Evolutionary conservation across 2,329 filamentous ascomycete species (phyloP).

Genomic region (Penicillium sclerotigenum): DNA sequence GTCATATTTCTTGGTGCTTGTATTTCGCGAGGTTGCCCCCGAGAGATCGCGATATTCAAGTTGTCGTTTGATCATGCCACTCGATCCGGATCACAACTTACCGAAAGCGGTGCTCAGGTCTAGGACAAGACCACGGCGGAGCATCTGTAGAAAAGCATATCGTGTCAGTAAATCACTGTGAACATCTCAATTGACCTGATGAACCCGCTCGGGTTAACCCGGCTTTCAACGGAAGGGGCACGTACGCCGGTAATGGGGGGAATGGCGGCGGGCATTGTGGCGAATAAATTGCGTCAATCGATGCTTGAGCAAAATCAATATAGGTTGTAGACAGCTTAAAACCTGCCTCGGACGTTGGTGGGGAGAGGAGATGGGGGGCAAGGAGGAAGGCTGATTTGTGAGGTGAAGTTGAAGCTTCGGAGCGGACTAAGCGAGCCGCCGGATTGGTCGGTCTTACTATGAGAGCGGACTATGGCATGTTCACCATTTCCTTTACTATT

Average conservation of each 20-base stretch:
- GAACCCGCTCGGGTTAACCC: slow-evolving; percentile 18
- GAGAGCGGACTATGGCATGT: slow-evolving; percentile 4
- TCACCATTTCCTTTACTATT: background rate
- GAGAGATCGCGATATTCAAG: slow-evolving; percentile 2
- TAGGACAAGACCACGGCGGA: slow-evolving; percentile 63
- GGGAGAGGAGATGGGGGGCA: slow-evolving; percentile 20
- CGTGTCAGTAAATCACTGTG: slow-evolving; percentile 17
- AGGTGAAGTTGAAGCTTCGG: slow-evolving; percentile 38
- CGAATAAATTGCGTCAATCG: slow-evolving; percentile 15
- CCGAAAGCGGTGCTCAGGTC: slow-evolving; percentile 65
- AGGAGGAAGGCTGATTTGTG: slow-evolving; percentile 21
- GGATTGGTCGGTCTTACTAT: slow-evolving; percentile 28
- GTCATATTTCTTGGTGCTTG: background rate
- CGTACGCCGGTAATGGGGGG: slow-evolving; percentile 49
- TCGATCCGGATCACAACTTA: slow-evolving; percentile 42
- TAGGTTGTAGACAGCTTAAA: slow-evolving; percentile 18
- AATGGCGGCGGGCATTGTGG: slow-evolving; percentile 43
- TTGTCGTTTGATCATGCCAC: slow-evolving; percentile 20
- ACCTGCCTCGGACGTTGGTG: slow-evolving; percentile 26
- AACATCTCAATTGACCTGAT: slow-evolving; percentile 3
- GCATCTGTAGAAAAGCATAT: slow-evolving; percentile 50
- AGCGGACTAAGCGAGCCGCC: slow-evolving; percentile 40
- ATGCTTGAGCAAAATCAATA: slow-evolving; percentile 5
- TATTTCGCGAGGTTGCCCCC: background rate
- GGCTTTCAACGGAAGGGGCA: slow-evolving; percentile 23